phyloP scores from a whole-genome alignment of 345 rosid species.

The Chamaenerion angustifolium region DNA sequence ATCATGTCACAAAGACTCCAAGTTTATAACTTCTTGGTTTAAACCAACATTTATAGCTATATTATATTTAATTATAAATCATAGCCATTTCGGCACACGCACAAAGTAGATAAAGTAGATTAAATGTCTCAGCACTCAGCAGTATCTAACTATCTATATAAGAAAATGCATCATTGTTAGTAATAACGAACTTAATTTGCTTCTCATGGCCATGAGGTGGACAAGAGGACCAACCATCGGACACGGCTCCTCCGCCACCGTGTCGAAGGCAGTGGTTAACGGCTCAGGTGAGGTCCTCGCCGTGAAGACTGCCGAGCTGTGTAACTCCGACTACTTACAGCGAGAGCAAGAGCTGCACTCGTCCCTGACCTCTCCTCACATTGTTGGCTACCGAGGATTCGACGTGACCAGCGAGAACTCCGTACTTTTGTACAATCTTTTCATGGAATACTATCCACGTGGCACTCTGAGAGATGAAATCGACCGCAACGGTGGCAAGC shows the following conservation, averaged over 20 bases:
- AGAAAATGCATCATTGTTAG: too few species aligned
- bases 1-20: too few species aligned
- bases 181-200: slow-evolving; percentile 1
- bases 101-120: too few species aligned
- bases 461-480: slow-evolving; percentile 37
- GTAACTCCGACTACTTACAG: slow-evolving; percentile 31
- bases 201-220: slow-evolving; percentile 26
- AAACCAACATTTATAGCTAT: too few species aligned
- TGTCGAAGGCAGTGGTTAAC: slow-evolving; percentile 30
- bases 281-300: slow-evolving; percentile 37
- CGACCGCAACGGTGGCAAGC: slow-evolving; percentile 20
- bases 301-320: slow-evolving; percentile 43
- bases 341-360: slow-evolving; percentile 48
- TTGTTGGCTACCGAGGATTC: slow-evolving; percentile 44
- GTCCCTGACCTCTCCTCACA: slow-evolving; percentile 25
- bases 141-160: too few species aligned
- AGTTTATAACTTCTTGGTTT: too few species aligned
- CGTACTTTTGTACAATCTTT: slow-evolving; percentile 41
- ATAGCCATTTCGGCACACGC: too few species aligned
- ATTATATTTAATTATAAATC: too few species aligned
- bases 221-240: slow-evolving; percentile 55
- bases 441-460: slow-evolving; percentile 53
- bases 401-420: slow-evolving; percentile 25
- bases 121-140: too few species aligned
- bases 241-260: slow-evolving; percentile 66